Base-by-base conservation (phyloP, 1,284 basidiomycete species). In the Quambalaria eucalypti region DNA sequence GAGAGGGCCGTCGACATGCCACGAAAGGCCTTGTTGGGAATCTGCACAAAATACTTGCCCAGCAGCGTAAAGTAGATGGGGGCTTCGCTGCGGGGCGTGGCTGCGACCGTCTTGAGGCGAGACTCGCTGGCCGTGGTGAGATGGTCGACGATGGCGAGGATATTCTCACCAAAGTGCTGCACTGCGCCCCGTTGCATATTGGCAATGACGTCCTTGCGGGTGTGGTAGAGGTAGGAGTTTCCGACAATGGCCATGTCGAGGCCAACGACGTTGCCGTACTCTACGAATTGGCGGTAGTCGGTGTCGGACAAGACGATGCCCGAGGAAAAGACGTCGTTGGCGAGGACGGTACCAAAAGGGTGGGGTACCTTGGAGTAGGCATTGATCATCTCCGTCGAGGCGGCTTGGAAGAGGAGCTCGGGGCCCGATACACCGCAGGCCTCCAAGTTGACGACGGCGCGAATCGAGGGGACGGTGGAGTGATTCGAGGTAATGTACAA, bases 341-440 rank as follows among this genome's bases (percentile, higher is more conserved):
- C 93, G 42, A 90, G 82, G 55, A 96, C 84, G 0, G 90, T 92
- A 1, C 90, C 95, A 55, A 87, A 88, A 0, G 90, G 93, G 68
- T 87, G 86, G 55, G 91, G 90, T 0, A 89, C 88, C 64, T 85
- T 82, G 0, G 86, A 83, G 71, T 93, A 96, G 0, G 90, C 91
- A 57, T 87, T 81, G 19, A 97, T 88, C 90, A 98, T 95, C 61
- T 91, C 84, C 61, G 87, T 83, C 12, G 87, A 90, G 0, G 90
- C 96, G 0, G 93, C 93, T 78, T 98, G 93, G 81, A 98, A 98
- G 12, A 97, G 81, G 7, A 97, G 79, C 68, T 92, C 90, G 23
- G 85, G 87, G 0, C 93, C 92, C 4, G 83, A 86, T 0, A 86
- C 85, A 0, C 93, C 93, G 38, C 90, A 91, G 42, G 90, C 87